Conservation (phyloP, 2,329 filamentous ascomycete genomes). For the Neodidymelliopsis sp. region DNA sequence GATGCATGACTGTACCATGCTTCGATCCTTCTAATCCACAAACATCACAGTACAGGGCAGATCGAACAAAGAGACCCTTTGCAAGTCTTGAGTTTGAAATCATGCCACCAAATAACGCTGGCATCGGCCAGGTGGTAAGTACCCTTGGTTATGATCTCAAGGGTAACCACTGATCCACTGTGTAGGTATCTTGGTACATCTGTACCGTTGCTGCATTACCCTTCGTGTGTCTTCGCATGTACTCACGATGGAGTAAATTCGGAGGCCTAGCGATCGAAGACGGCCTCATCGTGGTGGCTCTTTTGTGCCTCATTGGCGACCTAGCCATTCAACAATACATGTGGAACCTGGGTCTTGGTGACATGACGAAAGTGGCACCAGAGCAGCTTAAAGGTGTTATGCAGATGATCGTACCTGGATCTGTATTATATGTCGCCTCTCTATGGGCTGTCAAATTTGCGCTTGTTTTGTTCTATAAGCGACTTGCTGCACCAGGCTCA, state of each 20-base stretch:
- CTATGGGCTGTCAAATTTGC: conserved; percentile 54
- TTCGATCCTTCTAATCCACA: conserved; percentile 1
- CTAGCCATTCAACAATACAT: conserved; percentile 46
- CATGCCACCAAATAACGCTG: conserved; percentile 17
- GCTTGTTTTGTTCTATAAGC: conserved; percentile 54
- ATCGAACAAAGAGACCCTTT: background rate
- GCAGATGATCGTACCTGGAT: conserved; percentile 53
- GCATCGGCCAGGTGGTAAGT: conserved; percentile 36
- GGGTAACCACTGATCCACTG: conserved; percentile 7
- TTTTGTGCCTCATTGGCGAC: conserved; percentile 43
- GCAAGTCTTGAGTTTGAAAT: background rate
- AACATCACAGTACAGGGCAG: background rate
- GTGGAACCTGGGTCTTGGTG: conserved; percentile 41
- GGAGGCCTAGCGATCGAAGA: conserved; percentile 41
- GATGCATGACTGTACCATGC: background rate
- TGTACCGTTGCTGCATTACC: conserved; percentile 37
- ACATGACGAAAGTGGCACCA: conserved; percentile 25
- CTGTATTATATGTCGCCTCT: conserved; percentile 51
- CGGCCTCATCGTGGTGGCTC: conserved; percentile 39
- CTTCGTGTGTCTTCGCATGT: conserved; percentile 41
- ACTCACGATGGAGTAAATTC: conserved; percentile 38
- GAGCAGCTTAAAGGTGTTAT: conserved; percentile 33
- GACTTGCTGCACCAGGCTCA: conserved; percentile 48
- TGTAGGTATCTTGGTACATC: conserved; percentile 47
- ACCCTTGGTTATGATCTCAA: background rate